These are phyloP conservation scores for Flueggea neowawraea DNA, from an alignment of 441 rosid genomes.

Conservation along the genomic window DNA sequence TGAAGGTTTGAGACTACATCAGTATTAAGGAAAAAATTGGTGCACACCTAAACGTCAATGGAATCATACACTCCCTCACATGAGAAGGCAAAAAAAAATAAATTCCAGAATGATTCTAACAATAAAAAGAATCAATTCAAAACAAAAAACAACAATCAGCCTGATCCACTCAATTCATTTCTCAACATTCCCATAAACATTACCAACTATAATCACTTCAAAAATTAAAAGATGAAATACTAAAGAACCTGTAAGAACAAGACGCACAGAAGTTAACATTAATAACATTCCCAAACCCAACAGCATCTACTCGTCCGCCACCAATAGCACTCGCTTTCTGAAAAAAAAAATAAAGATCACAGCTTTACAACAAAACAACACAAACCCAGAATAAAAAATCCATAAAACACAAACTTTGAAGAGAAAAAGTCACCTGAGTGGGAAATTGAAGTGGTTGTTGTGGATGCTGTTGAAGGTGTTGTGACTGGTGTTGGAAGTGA, in stretches of 20 bases:
- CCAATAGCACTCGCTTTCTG: constrained; percentile 33
- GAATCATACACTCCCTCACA: no score
- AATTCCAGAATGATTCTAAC: no score
- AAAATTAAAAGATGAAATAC: neutral
- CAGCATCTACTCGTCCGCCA: constrained; percentile 8
- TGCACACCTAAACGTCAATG: no score
- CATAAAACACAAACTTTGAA: neutral
- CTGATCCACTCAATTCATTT: no score
- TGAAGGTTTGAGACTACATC: no score
- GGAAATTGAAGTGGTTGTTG: constrained; percentile 30
- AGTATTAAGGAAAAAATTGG: no score
- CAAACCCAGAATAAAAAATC: neutral
- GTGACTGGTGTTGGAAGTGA: constrained; percentile 12
- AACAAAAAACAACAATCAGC: no score
- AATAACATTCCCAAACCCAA: constrained; percentile 37
- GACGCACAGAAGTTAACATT: constrained; percentile 45
- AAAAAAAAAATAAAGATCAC: constrained; percentile 1
- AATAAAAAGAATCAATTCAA: no score
- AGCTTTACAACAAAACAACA: neutral
- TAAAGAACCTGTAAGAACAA: constrained; percentile 38
- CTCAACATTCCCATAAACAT: no score
- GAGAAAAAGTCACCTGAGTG: constrained; percentile 15
- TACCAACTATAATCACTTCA: no score
- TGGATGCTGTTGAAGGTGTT: constrained; percentile 9
- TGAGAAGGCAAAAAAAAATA: no score